These are phyloP conservation scores for Otatea glauca DNA, from an alignment of 176 grass and related monocot genomes.

Conservation along the genomic window DNA sequence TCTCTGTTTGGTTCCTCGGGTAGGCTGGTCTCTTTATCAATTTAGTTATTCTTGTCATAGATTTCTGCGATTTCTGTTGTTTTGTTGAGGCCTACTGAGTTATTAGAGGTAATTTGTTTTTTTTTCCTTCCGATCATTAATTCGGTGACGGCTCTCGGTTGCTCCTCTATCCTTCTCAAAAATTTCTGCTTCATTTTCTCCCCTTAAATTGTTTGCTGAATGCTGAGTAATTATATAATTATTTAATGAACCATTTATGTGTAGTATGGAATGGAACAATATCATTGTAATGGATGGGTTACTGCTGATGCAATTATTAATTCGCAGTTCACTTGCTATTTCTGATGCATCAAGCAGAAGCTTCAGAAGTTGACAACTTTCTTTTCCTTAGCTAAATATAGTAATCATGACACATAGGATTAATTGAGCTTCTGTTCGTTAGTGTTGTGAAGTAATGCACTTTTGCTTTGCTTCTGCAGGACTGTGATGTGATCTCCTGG, in stretches of 20 bases:
- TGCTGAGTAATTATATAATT: neutral
- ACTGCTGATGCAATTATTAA: constrained; percentile 20
- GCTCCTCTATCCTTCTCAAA: neutral
- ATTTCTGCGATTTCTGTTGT: constrained; percentile 26
- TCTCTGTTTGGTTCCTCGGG: constrained; percentile 22
- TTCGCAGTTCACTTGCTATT: constrained; percentile 14
- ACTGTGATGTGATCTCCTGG: constrained; percentile 29
- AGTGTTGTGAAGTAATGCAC: constrained; percentile 8
- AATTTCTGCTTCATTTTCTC: neutral
- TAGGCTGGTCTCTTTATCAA: neutral
- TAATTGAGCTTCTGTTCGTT: neutral
- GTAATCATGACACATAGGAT: constrained; percentile 9
- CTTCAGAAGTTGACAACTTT: constrained; percentile 8
- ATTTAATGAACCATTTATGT: neutral
- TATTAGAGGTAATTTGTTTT: neutral
- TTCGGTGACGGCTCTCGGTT: neutral
- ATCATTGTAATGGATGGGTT: neutral
- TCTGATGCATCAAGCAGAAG: constrained; percentile 29
- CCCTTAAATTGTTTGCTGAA: neutral
- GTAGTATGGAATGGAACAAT: neutral
- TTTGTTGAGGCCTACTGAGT: neutral
- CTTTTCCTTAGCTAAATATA: constrained; percentile 35
- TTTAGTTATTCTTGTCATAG: neutral
- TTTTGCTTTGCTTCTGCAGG: constrained; percentile 51
- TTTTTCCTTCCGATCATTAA: constrained; percentile 5